Evolutionary conservation across 1,139 yeast species (phyloP).

Genomic region (Protomyces pachydermus): DNA sequence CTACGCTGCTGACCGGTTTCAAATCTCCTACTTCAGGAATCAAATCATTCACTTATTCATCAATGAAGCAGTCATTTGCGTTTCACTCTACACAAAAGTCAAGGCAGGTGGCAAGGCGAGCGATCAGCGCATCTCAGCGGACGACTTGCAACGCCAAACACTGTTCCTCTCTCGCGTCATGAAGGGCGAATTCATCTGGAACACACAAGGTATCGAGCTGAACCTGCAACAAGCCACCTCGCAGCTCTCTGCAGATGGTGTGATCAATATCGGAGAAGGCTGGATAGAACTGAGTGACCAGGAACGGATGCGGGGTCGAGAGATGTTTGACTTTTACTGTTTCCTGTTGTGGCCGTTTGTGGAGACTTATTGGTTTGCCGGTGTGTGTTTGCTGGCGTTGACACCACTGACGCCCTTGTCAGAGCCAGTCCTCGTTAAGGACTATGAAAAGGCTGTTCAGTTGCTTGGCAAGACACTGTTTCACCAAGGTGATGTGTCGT

Average conservation of each 20-base stretch:
- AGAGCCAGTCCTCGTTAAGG: slow-evolving; percentile 36
- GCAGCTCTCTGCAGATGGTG: slow-evolving; percentile 38
- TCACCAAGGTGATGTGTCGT: slow-evolving; percentile 44
- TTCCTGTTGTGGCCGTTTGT: slow-evolving; percentile 46
- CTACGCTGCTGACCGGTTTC: slow-evolving; percentile 44
- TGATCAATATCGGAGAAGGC: slow-evolving; percentile 34
- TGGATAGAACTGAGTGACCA: slow-evolving; percentile 37
- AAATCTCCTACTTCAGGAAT: slow-evolving; percentile 45
- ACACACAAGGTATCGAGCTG: slow-evolving; percentile 40
- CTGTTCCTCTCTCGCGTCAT: slow-evolving; percentile 41
- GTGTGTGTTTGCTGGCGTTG: slow-evolving; percentile 41
- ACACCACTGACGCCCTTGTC: slow-evolving; percentile 35
- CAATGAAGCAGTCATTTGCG: slow-evolving; percentile 43
- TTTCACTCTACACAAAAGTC: slow-evolving; percentile 39
- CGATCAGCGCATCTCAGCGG: slow-evolving; percentile 32
- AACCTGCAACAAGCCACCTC: slow-evolving; percentile 39
- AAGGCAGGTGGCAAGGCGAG: slow-evolving; percentile 35
- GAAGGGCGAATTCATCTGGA: slow-evolving; percentile 44
- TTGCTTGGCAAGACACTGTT: slow-evolving; percentile 44
- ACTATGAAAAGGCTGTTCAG: slow-evolving; percentile 41
- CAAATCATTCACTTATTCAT: slow-evolving; percentile 45
- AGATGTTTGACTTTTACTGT: slow-evolving; percentile 44
- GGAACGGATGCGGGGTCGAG: slow-evolving; percentile 40
- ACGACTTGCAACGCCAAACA: slow-evolving; percentile 36
- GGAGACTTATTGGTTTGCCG: slow-evolving; percentile 46